Percentiles rank a stretch among this genome's conserved stretches.
Evolutionary conservation across 345 rosid genomes (phyloP).

Genomic region (Citrus reticulata): DNA sequence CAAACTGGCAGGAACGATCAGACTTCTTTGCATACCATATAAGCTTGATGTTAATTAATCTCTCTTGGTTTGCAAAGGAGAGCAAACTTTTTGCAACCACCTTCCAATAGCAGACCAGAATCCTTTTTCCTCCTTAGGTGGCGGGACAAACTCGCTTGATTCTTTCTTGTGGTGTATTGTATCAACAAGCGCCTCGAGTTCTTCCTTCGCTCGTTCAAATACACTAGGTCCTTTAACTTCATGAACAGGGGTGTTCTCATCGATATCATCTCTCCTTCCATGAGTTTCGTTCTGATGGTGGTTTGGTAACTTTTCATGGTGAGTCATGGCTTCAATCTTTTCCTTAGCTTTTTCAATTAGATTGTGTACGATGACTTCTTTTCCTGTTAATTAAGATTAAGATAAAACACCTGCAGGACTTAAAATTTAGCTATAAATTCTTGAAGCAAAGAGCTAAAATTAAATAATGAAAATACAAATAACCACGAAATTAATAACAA

Average conservation of each 20-base stretch:
- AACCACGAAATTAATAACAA: not conserved
- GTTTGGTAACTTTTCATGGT: conserved; percentile 22
- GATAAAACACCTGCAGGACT: not conserved
- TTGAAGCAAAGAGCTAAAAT: not conserved
- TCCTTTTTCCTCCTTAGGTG: conserved; percentile 37
- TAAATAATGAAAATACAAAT: not conserved
- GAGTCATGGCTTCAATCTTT: conserved; percentile 37
- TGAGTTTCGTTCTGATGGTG: conserved; percentile 48
- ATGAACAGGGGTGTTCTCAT: conserved; percentile 35
- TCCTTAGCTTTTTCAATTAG: conserved; percentile 41
- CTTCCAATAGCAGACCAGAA: conserved; percentile 40
- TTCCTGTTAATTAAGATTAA: not conserved
- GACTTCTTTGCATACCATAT: no score
- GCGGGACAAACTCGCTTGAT: not conserved
- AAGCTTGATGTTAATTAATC: conserved; percentile 11
- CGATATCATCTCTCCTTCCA: conserved; percentile 41
- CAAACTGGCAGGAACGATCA: not conserved
- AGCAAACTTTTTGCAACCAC: conserved; percentile 41
- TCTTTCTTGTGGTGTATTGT: conserved; percentile 46
- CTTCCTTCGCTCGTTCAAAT: conserved; percentile 56
- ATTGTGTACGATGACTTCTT: conserved; percentile 29
- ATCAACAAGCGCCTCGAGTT: conserved; percentile 46
- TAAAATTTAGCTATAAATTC: not conserved
- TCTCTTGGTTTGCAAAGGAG: conserved; percentile 33
- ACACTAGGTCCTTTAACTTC: conserved; percentile 59